A percentile compares a stretch with the other conserved stretches of the same genome.
Conservation (phyloP, 129 eudicot species). For the Lactuca saligna region DNA sequence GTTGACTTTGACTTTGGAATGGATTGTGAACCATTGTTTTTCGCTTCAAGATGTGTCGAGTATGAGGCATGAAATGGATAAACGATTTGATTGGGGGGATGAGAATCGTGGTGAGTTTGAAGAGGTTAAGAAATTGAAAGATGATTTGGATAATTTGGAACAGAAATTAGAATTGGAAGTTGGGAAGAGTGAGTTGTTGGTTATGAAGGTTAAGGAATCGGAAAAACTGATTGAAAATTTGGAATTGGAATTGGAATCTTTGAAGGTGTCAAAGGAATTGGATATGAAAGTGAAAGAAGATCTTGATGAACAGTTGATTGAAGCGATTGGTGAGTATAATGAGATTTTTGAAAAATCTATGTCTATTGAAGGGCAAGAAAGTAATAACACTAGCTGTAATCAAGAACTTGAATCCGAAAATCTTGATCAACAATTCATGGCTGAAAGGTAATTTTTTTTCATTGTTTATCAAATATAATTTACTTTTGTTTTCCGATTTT, state of each 20-base stretch:
- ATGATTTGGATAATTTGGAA: conserved; percentile 43
- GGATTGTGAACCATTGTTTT: conserved; percentile 89
- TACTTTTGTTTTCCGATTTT: too few species aligned
- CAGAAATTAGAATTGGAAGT: conserved; percentile 34
- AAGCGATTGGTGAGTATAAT: conserved; percentile 42
- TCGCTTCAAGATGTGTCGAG: conserved; percentile 92
- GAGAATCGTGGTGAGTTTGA: conserved; percentile 38
- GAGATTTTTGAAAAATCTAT: conserved; percentile 38
- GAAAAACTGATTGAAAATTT: conserved; percentile 36
- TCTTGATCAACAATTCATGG: conserved; percentile 45
- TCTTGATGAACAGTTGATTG: conserved; percentile 51
- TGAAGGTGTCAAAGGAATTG: conserved; percentile 44
- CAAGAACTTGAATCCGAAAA: conserved; percentile 44
- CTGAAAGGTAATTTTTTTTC: conserved; percentile 48
- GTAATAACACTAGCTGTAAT: conserved; percentile 25
- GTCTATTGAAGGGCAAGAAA: conserved; percentile 42
- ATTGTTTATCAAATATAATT: too few species aligned
- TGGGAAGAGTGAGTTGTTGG: conserved; percentile 34
- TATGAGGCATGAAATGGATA: conserved; percentile 66
- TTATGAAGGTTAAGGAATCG: conserved; percentile 45
- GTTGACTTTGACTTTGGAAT: conserved; percentile 47
- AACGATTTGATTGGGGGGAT: conserved; percentile 62
- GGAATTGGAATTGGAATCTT: conserved; percentile 43
- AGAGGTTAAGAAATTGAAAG: conserved; percentile 36
- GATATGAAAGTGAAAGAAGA: conserved; percentile 49